Evolutionary conservation across 2,329 filamentous ascomycete genomes (phyloP).

Genomic region (Myriosclerotinia curreyana): DNA sequence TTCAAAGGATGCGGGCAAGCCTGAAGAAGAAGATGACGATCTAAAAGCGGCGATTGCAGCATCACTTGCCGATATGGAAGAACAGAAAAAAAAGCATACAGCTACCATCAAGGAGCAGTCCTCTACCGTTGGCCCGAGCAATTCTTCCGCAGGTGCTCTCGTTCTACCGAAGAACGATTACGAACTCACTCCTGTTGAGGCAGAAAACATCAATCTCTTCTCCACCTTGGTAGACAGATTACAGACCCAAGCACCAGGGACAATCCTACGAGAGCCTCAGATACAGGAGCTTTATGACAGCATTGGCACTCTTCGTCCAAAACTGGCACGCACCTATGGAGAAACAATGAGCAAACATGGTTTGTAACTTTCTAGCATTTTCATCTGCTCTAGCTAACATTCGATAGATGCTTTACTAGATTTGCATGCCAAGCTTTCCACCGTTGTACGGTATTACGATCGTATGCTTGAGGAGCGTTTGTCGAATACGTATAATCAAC

Average conservation of each 20-base stretch:
- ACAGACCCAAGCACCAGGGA: constrained; percentile 92
- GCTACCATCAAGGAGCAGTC: constrained; percentile 79
- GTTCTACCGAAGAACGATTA: constrained; percentile 83
- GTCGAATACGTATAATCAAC: constrained; percentile 87
- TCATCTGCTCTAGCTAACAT: constrained; percentile 24
- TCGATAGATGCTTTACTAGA: constrained; percentile 82
- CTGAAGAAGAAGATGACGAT: constrained; percentile 86
- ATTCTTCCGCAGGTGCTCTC: constrained; percentile 50
- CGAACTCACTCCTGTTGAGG: constrained; percentile 88
- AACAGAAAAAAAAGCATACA: constrained; percentile 90
- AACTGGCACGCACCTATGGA: constrained; percentile 90
- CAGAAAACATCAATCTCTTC: constrained; percentile 97
- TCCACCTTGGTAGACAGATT: constrained; percentile 89
- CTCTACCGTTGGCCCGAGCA: constrained; percentile 49
- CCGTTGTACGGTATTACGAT: constrained; percentile 95
- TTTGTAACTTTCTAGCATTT: constrained; percentile 43
- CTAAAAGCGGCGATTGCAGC: constrained; percentile 93
- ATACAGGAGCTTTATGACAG: constrained; percentile 98
- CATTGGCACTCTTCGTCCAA: constrained; percentile 88
- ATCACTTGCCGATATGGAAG: constrained; percentile 93
- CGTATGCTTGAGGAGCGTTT: constrained; percentile 95
- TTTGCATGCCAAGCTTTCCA: constrained; percentile 90
- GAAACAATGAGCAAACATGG: constrained; percentile 99
- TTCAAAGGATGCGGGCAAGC: constrained; percentile 44
- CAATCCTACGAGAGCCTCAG: constrained; percentile 93